A percentile compares a stretch with the other conserved stretches of the same genome.
phyloP scores from a whole-genome alignment of 2,329 filamentous ascomycete species.

The Colletotrichum filicis region DNA sequence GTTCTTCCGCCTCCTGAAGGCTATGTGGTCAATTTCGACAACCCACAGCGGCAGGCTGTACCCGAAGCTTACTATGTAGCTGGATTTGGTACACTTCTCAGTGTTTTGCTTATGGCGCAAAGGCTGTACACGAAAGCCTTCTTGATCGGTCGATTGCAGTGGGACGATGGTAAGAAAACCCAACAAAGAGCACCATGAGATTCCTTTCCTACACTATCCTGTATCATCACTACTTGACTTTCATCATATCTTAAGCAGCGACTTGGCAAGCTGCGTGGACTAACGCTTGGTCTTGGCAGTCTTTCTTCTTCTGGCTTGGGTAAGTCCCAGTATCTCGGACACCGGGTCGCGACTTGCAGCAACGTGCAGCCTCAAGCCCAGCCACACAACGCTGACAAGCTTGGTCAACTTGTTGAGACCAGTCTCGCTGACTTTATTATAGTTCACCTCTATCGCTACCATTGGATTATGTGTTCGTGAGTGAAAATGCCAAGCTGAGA shows the following conservation, averaged over 20 bases:
- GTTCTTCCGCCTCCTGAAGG: conserved; percentile 42
- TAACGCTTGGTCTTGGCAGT: not conserved
- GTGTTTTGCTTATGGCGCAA: conserved; percentile 41
- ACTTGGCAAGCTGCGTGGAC: not conserved
- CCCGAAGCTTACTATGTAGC: conserved; percentile 38
- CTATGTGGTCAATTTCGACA: conserved; percentile 47
- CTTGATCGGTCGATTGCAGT: conserved; percentile 30
- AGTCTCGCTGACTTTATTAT: not conserved
- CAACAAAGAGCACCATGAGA: not conserved
- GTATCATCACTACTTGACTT: not conserved
- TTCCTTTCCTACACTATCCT: not conserved
- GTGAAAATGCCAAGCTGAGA: not conserved
- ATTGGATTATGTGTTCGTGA: conserved; percentile 19
- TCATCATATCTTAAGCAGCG: not conserved
- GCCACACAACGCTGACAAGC: not conserved
- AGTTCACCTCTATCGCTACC: conserved; percentile 25
- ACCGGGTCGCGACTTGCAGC: not conserved
- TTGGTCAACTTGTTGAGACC: not conserved
- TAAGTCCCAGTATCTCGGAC: not conserved
- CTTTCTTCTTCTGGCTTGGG: conserved; percentile 10
- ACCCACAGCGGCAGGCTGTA: conserved; percentile 42
- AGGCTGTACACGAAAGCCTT: conserved; percentile 40
- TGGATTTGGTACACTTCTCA: conserved; percentile 42
- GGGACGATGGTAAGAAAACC: conserved; percentile 35
- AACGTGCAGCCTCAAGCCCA: not conserved